These are phyloP conservation scores for Globisporangium recalcitrans DNA, from an alignment of 352 stramenopile species.

Conservation along the genomic window DNA sequence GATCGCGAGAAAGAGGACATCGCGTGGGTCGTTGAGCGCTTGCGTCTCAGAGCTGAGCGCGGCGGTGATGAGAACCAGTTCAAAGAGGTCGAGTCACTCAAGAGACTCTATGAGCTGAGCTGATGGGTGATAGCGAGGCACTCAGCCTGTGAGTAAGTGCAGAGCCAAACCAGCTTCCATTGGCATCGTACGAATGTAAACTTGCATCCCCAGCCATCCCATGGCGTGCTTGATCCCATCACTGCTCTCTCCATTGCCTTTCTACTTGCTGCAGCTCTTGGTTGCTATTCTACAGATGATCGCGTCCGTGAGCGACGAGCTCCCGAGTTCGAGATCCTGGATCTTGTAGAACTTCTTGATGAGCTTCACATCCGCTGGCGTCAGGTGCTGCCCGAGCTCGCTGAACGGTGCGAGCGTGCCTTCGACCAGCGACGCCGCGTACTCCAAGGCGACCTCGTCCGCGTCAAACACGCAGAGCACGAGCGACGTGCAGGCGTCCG, in stretches of 20 bases:
- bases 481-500: conserved; percentile 45
- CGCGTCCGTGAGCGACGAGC: conserved; percentile 60
- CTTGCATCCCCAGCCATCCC: background rate
- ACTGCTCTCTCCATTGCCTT: background rate
- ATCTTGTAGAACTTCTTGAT: conserved; percentile 87
- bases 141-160: background rate
- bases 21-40: conserved; percentile 31
- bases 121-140: conserved; percentile 10
- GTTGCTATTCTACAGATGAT: conserved; percentile 82
- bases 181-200: background rate
- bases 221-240: background rate
- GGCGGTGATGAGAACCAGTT: conserved; percentile 5
- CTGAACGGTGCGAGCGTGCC: conserved; percentile 38
- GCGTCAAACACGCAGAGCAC: conserved; percentile 77
- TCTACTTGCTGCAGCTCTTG: conserved; percentile 81
- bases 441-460: conserved; percentile 34
- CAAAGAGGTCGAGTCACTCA: conserved; percentile 26
- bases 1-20: conserved; percentile 56
- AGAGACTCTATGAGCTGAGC: conserved; percentile 45
- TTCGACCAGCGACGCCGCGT: conserved; percentile 39
- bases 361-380: conserved; percentile 37
- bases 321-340: conserved; percentile 62
- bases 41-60: conserved; percentile 16
- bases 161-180: background rate
- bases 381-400: conserved; percentile 48